These are phyloP conservation scores for Yamadazyma atmosphaerica DNA, from an alignment of 1,139 yeast species.

Conservation along the genomic window DNA sequence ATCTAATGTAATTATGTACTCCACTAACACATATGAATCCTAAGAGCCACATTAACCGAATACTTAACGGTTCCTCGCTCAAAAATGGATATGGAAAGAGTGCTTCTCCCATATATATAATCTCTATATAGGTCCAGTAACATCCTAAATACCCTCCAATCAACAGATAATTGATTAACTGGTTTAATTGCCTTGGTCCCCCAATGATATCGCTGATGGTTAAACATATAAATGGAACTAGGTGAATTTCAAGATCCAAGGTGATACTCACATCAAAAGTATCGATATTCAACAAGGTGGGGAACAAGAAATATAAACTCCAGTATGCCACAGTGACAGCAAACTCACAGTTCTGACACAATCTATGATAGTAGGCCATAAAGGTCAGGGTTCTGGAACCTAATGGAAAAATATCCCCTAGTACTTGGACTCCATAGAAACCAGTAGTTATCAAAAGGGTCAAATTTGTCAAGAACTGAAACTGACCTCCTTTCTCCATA, in stretches of 20 bases:
- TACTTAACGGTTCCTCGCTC: slow-evolving; percentile 2
- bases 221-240: slow-evolving; percentile 22
- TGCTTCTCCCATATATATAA: slow-evolving; percentile 7
- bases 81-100: slow-evolving; percentile 13
- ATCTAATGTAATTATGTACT: slow-evolving; percentile 1
- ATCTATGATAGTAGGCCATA: slow-evolving; percentile 11
- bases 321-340: slow-evolving; percentile 25
- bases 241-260: slow-evolving; percentile 25
- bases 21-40: slow-evolving; percentile 6
- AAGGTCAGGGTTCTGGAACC: neutral
- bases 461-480: slow-evolving; percentile 24
- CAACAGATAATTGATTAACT: neutral
- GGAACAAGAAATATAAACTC: slow-evolving; percentile 20
- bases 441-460: slow-evolving; percentile 16
- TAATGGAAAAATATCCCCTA: neutral
- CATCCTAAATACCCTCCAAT: slow-evolving; percentile 3
- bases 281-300: slow-evolving; percentile 20
- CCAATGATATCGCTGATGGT: neutral
- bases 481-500: slow-evolving; percentile 21
- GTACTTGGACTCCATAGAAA: slow-evolving; percentile 11
- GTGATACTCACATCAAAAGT: slow-evolving; percentile 17
- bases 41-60: slow-evolving; percentile 8
- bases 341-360: slow-evolving; percentile 21
- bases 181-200: neutral
- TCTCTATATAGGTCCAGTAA: slow-evolving; percentile 13